phyloP scores from a whole-genome alignment of 2,329 filamentous ascomycete species.

The Clonostachys byssicola region DNA sequence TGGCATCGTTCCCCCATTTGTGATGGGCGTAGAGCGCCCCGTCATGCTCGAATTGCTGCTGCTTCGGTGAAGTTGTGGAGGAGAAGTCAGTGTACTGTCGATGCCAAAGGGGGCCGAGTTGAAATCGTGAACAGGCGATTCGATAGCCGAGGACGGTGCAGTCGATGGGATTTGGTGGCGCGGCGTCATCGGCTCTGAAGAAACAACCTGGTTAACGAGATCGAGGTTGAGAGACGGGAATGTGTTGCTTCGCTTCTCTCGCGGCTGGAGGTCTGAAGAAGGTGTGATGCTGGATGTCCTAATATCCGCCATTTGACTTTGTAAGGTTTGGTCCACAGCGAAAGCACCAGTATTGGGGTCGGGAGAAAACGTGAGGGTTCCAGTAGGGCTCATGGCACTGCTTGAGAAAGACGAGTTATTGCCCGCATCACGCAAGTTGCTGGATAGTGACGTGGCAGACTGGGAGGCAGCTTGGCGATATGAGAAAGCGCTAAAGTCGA shows the following conservation, averaged over 20 bases:
- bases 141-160: constrained; percentile 45
- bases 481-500: constrained; percentile 21
- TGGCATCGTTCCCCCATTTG: not conserved
- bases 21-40: not conserved
- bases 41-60: constrained; percentile 27
- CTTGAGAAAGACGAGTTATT: constrained; percentile 59
- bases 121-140: constrained; percentile 45
- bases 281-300: not conserved
- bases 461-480: constrained; percentile 26
- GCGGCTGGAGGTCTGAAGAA: constrained; percentile 34
- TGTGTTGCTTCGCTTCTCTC: constrained; percentile 71
- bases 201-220: constrained; percentile 39
- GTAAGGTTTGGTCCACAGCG: constrained; percentile 16
- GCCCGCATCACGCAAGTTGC: constrained; percentile 7
- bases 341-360: constrained; percentile 69
- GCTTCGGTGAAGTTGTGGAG: constrained; percentile 23
- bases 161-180: constrained; percentile 42
- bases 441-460: constrained; percentile 23
- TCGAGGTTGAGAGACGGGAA: constrained; percentile 71
- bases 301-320: not conserved
- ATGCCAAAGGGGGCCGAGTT: constrained; percentile 34
- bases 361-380: constrained; percentile 71
- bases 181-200: constrained; percentile 41
- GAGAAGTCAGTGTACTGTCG: constrained; percentile 35
- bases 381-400: constrained; percentile 68